Evolutionary conservation across 768 basidiomycete genomes (phyloP).

Genomic region (Tricholoma hemisulphureum): DNA sequence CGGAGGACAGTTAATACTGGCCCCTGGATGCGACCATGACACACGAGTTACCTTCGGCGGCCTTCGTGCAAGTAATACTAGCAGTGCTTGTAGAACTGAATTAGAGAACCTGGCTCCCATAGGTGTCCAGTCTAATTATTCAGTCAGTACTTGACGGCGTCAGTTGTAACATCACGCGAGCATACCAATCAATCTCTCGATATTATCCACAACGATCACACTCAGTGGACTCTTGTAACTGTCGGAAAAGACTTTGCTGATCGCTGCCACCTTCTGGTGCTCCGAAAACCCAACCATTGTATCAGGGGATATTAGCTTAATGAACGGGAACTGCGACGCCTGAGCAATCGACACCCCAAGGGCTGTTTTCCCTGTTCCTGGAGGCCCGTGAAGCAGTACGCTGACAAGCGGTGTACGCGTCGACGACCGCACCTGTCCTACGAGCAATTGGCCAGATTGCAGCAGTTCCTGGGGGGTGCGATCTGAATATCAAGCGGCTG

Average conservation of each 20-base stretch:
- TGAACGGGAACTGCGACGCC: constrained; percentile 93
- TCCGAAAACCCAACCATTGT: constrained; percentile 97
- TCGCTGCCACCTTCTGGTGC: constrained; percentile 83
- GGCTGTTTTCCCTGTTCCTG: constrained; percentile 93
- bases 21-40: not conserved
- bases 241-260: constrained; percentile 91
- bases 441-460: constrained; percentile 81
- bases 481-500: not conserved
- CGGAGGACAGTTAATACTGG: constrained; percentile 5
- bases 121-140: constrained; percentile 82
- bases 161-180: not conserved
- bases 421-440: constrained; percentile 91
- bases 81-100: constrained; percentile 82
- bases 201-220: constrained; percentile 91
- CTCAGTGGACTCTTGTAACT: constrained; percentile 97
- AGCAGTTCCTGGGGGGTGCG: constrained; percentile 64
- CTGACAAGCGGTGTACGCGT: constrained; percentile 90
- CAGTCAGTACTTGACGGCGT: not conserved
- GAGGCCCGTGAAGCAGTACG: constrained; percentile 83
- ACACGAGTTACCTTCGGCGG: constrained; percentile 80
- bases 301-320: constrained; percentile 95
- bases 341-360: constrained; percentile 92
- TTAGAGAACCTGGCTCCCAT: constrained; percentile 98
- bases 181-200: constrained; percentile 87
- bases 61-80: constrained; percentile 83